Percentiles rank a stretch among this genome's conserved stretches.
Evolutionary conservation across 176 grass and related monocot genomes (phyloP).

Genomic region (Carex cristatella): DNA sequence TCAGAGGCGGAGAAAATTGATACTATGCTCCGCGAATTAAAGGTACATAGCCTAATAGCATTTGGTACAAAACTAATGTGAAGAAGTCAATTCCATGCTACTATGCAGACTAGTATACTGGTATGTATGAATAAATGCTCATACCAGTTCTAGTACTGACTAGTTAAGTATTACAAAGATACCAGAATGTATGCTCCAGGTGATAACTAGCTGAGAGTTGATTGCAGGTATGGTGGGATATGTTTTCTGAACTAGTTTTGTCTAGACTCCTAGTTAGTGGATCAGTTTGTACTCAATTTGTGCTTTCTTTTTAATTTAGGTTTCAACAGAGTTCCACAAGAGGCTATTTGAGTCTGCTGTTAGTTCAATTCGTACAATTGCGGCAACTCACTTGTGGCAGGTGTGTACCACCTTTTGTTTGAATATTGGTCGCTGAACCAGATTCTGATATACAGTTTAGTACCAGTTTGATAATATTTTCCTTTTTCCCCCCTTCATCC

Average conservation of each 20-base stretch:
- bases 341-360: conserved; percentile 91
- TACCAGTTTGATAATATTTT: neutral
- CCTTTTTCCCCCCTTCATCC: neutral
- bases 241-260: neutral
- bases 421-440: neutral
- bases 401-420: conserved; percentile 21
- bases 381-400: conserved; percentile 97
- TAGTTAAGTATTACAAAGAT: neutral
- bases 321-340: conserved; percentile 95
- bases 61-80: neutral
- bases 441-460: neutral
- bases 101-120: neutral
- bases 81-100: neutral
- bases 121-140: neutral
- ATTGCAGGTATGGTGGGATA: neutral
- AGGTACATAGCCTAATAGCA: conserved; percentile 31
- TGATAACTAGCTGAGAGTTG: neutral
- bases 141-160: neutral
- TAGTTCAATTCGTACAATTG: conserved; percentile 84
- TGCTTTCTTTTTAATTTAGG: conserved; percentile 34
- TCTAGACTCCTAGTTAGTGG: neutral
- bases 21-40: conserved; percentile 81
- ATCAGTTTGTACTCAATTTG: neutral
- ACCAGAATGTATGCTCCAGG: neutral
- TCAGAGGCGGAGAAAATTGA: conserved; percentile 88